A percentile compares a stretch with the other conserved stretches of the same genome.
phyloP scores from a whole-genome alignment of 257 asterid genomes.

The Nicotiana sylvestris region DNA sequence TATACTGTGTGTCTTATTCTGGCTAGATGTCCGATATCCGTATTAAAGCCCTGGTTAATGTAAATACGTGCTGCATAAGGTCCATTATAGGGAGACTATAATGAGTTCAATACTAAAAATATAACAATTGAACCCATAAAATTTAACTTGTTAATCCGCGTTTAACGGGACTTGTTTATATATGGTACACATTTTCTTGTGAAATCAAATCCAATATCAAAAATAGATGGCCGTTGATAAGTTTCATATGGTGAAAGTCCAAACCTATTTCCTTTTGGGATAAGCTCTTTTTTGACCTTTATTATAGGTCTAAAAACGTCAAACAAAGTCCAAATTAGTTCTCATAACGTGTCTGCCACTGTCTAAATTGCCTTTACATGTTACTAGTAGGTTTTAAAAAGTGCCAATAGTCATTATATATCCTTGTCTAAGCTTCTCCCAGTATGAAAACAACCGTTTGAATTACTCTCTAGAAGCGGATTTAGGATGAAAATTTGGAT shows the following conservation, averaged over 20 bases:
- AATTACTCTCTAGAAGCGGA: not conserved
- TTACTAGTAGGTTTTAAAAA: constrained; percentile 7
- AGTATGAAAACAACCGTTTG: no score
- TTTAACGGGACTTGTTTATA: no score
- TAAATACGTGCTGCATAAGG: no score
- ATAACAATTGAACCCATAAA: no score
- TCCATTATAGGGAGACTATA: no score
- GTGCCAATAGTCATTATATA: not conserved
- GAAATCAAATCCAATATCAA: not conserved
- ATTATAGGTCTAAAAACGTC: constrained; percentile 4
- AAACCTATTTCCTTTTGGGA: not conserved
- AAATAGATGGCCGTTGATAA: not conserved
- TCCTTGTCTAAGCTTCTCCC: not conserved
- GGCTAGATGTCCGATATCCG: no score
- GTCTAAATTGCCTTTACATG: constrained; percentile 5
- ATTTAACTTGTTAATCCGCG: no score
- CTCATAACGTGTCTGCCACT: constrained; percentile 9
- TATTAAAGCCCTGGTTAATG: no score
- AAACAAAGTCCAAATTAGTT: constrained; percentile 7
- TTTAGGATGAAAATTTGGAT: not conserved
- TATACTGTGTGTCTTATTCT: no score
- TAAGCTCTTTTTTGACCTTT: constrained; percentile 2
- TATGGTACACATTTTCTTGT: not conserved
- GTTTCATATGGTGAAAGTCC: not conserved
- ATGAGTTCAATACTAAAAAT: no score